A percentile compares a stretch with the other conserved stretches of the same genome.
phyloP scores from a whole-genome alignment of 169 alveolate genomes.

The Theileria parva region DNA sequence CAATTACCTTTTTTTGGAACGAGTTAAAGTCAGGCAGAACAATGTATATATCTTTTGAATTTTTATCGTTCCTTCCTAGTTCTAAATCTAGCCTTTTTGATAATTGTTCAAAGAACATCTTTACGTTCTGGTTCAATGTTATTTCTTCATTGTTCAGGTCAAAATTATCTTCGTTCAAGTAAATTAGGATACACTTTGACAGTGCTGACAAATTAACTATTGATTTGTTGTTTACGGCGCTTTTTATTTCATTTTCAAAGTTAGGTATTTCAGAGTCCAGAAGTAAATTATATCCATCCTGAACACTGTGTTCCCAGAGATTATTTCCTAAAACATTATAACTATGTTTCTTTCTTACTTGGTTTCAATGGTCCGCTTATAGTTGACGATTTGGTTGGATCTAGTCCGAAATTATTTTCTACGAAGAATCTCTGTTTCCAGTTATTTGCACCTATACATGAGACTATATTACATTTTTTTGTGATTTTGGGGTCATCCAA shows the following conservation, averaged over 20 bases:
- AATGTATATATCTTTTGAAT: neutral
- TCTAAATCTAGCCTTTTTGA: neutral
- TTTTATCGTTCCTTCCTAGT: neutral
- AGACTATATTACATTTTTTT: constrained; percentile 16
- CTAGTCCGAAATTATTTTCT: constrained; percentile 33
- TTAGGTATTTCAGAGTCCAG: constrained; percentile 47
- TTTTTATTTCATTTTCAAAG: neutral
- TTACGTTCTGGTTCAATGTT: constrained; percentile 10
- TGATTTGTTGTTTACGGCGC: constrained; percentile 2
- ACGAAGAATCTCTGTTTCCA: constrained; percentile 38
- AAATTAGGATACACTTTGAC: constrained; percentile 27
- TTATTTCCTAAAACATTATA: constrained; percentile 4
- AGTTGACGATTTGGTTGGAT: constrained; percentile 28
- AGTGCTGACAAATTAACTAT: constrained; percentile 23
- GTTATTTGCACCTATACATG: constrained; percentile 50
- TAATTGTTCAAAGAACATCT: constrained; percentile 19
- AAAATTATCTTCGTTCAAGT: constrained; percentile 35
- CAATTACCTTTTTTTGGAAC: constrained; percentile 1
- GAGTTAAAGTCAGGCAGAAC: constrained; percentile 12
- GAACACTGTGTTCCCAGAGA: constrained; percentile 49
- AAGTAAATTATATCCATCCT: constrained; percentile 27
- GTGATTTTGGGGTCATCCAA: neutral
- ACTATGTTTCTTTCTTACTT: neutral
- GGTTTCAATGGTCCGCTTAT: constrained; percentile 52
- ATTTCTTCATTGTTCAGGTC: constrained; percentile 7